Evolutionary conservation across 2,329 filamentous ascomycete species (phyloP).

Genomic region (Hypocreales sp.): DNA sequence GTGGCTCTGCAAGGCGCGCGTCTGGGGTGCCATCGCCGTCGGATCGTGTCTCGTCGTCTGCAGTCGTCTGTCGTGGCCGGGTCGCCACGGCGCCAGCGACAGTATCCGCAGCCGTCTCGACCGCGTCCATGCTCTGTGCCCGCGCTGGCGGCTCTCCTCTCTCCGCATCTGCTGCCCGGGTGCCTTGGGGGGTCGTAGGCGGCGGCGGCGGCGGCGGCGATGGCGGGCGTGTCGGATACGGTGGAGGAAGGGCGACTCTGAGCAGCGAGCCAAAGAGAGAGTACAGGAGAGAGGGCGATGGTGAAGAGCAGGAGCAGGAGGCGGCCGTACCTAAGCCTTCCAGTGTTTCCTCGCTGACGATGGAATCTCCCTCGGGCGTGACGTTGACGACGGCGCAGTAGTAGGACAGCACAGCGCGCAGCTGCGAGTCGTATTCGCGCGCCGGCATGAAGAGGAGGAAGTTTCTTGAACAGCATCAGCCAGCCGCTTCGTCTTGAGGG

Average conservation of each 20-base stretch:
- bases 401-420: conserved; percentile 76
- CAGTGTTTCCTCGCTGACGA: conserved; percentile 78
- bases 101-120: conserved; percentile 5
- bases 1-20: conserved; percentile 13
- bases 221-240: conserved; percentile 11
- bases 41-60: conserved; percentile 8
- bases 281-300: conserved; percentile 39
- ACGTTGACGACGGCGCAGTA: conserved; percentile 82
- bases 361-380: conserved; percentile 85
- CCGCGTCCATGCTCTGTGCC: conserved; percentile 5
- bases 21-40: conserved; percentile 19
- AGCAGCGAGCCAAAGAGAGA: conserved; percentile 64
- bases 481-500: conserved; percentile 3
- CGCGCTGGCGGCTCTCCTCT: conserved; percentile 1
- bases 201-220: conserved; percentile 3
- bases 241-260: conserved; percentile 41
- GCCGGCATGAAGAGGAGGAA: conserved; percentile 81
- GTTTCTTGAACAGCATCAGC: conserved; percentile 39
- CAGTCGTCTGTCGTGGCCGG: conserved; percentile 9
- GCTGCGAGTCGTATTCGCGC: conserved; percentile 46
- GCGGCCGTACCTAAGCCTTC: conserved; percentile 83
- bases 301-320: conserved; percentile 21
- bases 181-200: conserved; percentile 6
- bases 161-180: neutral
- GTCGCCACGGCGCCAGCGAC: conserved; percentile 9